phyloP scores from a whole-genome alignment of 495 filamentous ascomycete species.

The Collariella sp. region DNA sequence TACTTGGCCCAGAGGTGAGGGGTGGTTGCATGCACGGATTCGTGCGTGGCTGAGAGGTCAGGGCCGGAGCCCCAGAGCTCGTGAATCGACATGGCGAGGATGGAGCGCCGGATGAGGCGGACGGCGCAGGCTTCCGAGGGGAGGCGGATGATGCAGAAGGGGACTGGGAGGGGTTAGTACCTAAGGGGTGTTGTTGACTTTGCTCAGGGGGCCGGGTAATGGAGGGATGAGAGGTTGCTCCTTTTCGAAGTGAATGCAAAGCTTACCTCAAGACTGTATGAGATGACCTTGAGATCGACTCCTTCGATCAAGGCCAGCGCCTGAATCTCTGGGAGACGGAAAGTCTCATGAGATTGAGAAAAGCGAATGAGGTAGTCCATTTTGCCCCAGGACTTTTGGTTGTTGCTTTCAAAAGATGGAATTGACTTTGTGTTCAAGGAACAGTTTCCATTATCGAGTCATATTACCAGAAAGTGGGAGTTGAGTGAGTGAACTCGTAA shows the following conservation, averaged over 20 bases:
- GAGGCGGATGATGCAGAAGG: conserved; percentile 73
- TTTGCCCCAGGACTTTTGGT: conserved; percentile 22
- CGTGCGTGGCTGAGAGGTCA: conserved; percentile 61
- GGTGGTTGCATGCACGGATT: conserved; percentile 48
- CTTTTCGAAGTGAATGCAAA: not conserved
- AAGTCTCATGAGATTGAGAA: conserved; percentile 81
- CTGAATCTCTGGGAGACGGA: conserved; percentile 78
- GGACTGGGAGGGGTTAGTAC: conserved; percentile 47
- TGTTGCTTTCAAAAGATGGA: too few species aligned
- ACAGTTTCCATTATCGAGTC: too few species aligned
- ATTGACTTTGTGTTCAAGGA: too few species aligned
- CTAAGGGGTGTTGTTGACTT: conserved; percentile 6
- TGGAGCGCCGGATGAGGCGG: conserved; percentile 60
- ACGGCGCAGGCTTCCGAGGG: conserved; percentile 55
- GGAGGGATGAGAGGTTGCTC: not conserved
- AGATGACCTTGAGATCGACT: conserved; percentile 60
- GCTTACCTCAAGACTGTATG: conserved; percentile 63
- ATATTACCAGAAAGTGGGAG: not conserved
- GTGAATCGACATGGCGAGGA: conserved; percentile 72
- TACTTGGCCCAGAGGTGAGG: conserved; percentile 58
- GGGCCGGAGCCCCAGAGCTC: conserved; percentile 77
- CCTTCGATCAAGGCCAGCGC: conserved; percentile 63
- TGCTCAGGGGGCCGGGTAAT: conserved; percentile 1
- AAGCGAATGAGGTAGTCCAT: conserved; percentile 86
- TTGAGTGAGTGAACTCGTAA: not conserved